A percentile compares a stretch with the other conserved stretches of the same genome.
phyloP scores from a whole-genome alignment of 305 asterid species.

The Fraxinus baroniana region DNA sequence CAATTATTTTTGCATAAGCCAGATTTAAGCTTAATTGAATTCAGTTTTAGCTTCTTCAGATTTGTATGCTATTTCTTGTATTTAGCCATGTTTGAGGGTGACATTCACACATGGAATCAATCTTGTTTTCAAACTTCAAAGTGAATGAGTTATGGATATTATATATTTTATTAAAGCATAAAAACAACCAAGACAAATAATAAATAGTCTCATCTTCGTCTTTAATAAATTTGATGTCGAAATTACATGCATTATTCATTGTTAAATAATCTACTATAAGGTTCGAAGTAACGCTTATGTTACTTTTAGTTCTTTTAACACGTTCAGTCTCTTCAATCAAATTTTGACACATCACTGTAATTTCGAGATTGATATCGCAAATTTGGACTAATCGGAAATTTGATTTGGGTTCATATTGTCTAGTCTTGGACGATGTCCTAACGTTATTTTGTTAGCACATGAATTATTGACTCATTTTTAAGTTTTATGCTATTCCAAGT shows the following conservation, averaged over 20 bases:
- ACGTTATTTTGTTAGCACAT: constrained; percentile 10
- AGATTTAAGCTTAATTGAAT: neutral
- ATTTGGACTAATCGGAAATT: neutral
- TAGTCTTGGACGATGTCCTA: neutral
- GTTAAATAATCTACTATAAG: neutral
- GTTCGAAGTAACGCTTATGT: neutral
- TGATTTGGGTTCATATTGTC: neutral
- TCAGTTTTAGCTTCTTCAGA: neutral
- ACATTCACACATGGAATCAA: neutral
- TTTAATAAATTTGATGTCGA: neutral
- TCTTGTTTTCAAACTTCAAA: neutral
- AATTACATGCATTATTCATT: neutral
- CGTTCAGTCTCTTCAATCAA: neutral
- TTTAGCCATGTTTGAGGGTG: neutral
- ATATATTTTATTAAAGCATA: neutral
- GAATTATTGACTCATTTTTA: constrained; percentile 1
- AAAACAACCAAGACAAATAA: neutral
- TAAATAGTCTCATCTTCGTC: neutral
- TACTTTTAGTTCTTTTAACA: neutral
- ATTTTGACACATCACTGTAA: neutral
- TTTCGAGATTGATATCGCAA: neutral
- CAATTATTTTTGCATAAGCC: neutral
- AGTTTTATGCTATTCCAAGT: neutral
- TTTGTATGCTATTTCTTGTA: neutral
- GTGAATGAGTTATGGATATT: neutral